Percentiles rank a stretch among this genome's conserved stretches.
Conservation (phyloP, 2,329 filamentous ascomycete genomes). For the Aureobasidium namibiae region DNA sequence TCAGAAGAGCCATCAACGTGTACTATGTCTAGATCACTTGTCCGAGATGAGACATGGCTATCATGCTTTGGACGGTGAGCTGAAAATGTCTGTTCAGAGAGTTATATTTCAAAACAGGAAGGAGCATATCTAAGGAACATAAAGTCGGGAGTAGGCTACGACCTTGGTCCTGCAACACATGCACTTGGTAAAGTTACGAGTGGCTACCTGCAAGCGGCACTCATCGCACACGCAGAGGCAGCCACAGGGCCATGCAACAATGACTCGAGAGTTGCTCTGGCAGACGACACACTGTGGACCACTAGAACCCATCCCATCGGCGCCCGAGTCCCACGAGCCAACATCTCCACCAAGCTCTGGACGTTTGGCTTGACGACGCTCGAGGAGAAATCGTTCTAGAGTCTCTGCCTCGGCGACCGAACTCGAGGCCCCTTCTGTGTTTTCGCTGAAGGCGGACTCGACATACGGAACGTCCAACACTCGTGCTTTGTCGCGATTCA, state of each 20-base stretch:
- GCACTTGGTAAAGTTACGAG: constrained; percentile 96
- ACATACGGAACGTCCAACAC: constrained; percentile 43
- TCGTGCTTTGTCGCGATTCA: constrained; percentile 60
- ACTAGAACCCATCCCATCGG: constrained; percentile 61
- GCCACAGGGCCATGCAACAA: constrained; percentile 93
- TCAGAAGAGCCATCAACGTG: no score
- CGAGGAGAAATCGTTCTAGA: constrained; percentile 52
- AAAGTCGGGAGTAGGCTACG: constrained; percentile 81
- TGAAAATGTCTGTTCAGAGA: no score
- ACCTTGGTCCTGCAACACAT: constrained; percentile 89
- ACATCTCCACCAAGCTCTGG: constrained; percentile 13
- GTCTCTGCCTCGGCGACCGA: constrained; percentile 50
- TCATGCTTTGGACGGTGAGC: no score
- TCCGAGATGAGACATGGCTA: no score
- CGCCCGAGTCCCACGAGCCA: constrained; percentile 59
- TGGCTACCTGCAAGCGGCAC: constrained; percentile 82
- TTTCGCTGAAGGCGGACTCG: constrained; percentile 24
- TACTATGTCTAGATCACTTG: no score
- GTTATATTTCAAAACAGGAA: no score
- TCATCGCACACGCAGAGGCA: constrained; percentile 93
- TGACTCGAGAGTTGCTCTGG: constrained; percentile 73
- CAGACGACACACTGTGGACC: constrained; percentile 90
- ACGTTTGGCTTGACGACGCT: constrained; percentile 42
- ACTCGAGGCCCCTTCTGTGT: constrained; percentile 32
- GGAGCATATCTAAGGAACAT: constrained; percentile 52